Evolutionary conservation across 257 asterid species (phyloP), one percentile per base, ranked within the genome.

Genomic region (Anisodus tanguticus): DNA sequence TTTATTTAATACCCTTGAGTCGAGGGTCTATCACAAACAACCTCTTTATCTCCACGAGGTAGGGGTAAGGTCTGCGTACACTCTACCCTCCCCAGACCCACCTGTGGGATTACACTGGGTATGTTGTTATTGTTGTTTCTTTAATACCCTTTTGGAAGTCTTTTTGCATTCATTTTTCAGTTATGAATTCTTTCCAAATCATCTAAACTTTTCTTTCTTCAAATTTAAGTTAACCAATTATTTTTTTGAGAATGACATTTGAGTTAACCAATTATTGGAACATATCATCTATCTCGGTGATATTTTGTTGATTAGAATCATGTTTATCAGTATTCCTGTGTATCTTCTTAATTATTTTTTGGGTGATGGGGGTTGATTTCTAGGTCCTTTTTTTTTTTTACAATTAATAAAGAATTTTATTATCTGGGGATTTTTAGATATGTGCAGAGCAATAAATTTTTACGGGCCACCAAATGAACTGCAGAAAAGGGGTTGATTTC

Each of bases 301-400:
- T 4, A 43, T 71, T 43, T 80, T 80, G 39, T 63, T 47, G 35
- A 17, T 59, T 17, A 80, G n/a, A 57, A 57, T 15, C 55, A 80
- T 59, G 49, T 9, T 54, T 22, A 3, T 15, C 31, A 37, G 19
- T 57, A 37, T 39, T 37, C 68, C 16, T 80, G 69, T 12, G 31
- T 6, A 59, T 80, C 68, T n/a, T 68, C 58, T 79, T 51, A n/a
- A 45, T 71, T 71, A 71, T 45, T 71, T 43, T 43, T 80, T 19
- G 66, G 69, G 31, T 11, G 70, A 80, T 80, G n/a, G 13, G n/a
- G 5, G 16, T 71, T 9, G 58, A 45, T 45, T 45, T 45, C 9
- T 43, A n/a, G 77, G 51, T 43, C 9, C 9, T 31, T 31, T 31
- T 70, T 55, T 70, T 55, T 0, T 55, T 55, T 55, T 12, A 43